Percentiles rank a stretch among this genome's conserved stretches.
These are phyloP conservation scores for Ormosia semicastrata DNA, from an alignment of 306 rosid genomes.

Conservation along the genomic window DNA sequence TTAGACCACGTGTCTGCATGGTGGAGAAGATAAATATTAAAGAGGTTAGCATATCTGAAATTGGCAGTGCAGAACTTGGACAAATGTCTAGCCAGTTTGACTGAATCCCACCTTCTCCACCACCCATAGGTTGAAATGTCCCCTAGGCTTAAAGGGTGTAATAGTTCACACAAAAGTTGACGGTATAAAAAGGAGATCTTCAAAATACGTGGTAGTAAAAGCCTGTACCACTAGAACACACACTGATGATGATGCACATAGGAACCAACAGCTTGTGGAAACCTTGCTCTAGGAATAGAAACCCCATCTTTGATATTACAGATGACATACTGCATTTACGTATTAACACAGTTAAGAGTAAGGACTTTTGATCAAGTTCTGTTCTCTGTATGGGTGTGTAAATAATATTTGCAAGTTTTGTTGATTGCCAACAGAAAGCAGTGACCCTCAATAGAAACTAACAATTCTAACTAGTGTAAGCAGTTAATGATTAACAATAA, in stretches of 20 bases:
- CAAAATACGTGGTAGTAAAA: constrained; percentile 77
- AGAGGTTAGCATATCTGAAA: neutral
- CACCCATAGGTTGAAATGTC: neutral
- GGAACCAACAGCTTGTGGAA: constrained; percentile 73
- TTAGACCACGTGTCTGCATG: constrained; percentile 80
- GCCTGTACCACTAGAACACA: constrained; percentile 74
- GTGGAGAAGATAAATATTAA: constrained; percentile 1
- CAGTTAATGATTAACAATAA: neutral
- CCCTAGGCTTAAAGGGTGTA: neutral
- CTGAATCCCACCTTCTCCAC: neutral
- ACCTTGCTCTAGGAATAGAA: constrained; percentile 88
- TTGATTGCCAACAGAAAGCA: neutral
- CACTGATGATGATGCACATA: constrained; percentile 66
- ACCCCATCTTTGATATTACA: constrained; percentile 88
- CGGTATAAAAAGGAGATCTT: neutral
- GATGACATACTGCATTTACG: constrained; percentile 72
- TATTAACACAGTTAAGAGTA: neutral
- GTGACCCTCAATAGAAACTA: neutral
- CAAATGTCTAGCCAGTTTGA: neutral
- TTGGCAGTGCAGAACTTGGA: constrained; percentile 5
- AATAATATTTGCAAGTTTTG: neutral
- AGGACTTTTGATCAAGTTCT: neutral
- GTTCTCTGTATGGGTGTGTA: neutral
- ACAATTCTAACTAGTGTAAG: neutral
- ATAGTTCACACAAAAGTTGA: neutral